Percentiles rank a stretch among this genome's conserved stretches.
phyloP scores from a whole-genome alignment of 306 rosid species.

The Rosa chinensis region DNA sequence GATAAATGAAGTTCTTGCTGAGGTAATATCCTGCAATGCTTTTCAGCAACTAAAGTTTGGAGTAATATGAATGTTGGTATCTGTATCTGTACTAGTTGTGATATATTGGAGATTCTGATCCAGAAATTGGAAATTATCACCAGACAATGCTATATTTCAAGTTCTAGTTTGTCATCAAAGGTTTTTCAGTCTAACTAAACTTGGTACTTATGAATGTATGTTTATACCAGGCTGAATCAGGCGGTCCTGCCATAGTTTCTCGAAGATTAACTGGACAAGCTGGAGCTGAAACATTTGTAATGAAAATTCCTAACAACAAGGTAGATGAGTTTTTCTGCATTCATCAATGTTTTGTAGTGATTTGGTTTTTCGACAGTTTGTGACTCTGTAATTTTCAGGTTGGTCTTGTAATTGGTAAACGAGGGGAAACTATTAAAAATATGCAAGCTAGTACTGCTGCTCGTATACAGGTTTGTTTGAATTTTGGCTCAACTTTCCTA shows the following conservation, averaged over 20 bases:
- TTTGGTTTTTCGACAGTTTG: conserved; percentile 8
- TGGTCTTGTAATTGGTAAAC: conserved; percentile 95
- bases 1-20: conserved; percentile 85
- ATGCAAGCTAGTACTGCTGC: conserved; percentile 94
- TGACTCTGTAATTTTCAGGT: conserved; percentile 50
- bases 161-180: not conserved
- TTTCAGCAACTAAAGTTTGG: not conserved
- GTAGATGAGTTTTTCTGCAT: conserved; percentile 29
- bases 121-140: not conserved
- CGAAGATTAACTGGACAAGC: conserved; percentile 66
- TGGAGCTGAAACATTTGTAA: conserved; percentile 78
- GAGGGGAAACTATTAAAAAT: conserved; percentile 91
- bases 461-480: conserved; percentile 72
- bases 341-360: not conserved
- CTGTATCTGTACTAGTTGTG: not conserved
- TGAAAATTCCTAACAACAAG: conserved; percentile 89
- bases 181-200: not conserved
- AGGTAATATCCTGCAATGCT: conserved; percentile 40
- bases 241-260: conserved; percentile 73
- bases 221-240: conserved; percentile 78
- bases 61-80: not conserved
- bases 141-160: not conserved
- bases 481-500: not conserved
- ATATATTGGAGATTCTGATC: not conserved
- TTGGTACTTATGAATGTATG: not conserved